phyloP scores from a whole-genome alignment of 2,329 filamentous ascomycete genomes.

The Cladophialophora immunda region DNA sequence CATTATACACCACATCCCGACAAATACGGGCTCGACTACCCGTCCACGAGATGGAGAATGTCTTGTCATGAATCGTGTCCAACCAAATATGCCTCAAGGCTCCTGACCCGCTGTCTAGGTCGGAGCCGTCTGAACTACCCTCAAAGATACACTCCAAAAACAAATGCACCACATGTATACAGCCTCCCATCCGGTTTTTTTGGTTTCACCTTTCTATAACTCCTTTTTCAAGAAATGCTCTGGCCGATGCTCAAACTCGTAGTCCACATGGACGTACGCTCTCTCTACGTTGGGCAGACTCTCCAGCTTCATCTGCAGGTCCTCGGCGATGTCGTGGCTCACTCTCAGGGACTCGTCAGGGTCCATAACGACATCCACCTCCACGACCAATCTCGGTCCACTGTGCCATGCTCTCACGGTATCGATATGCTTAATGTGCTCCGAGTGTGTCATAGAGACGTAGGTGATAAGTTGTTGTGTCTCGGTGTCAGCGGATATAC shows the following conservation, averaged over 20 bases:
- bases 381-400: conserved; percentile 86
- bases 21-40: neutral
- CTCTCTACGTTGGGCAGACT: conserved; percentile 89
- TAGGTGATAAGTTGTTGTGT: conserved; percentile 96
- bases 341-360: conserved; percentile 73
- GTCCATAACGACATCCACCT: conserved; percentile 96
- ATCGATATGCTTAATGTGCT: conserved; percentile 81
- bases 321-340: conserved; percentile 93
- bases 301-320: conserved; percentile 92
- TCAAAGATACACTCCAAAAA: neutral
- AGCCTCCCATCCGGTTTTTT: neutral
- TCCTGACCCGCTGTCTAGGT: neutral
- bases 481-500: conserved; percentile 83
- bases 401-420: conserved; percentile 95
- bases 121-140: neutral
- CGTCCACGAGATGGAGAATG: neutral
- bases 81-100: neutral
- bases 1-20: neutral
- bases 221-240: conserved; percentile 79
- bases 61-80: neutral
- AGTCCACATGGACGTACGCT: conserved; percentile 96
- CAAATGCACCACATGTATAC: neutral
- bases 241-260: conserved; percentile 93
- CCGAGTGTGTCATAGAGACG: conserved; percentile 90
- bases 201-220: conserved; percentile 49